phyloP scores from a whole-genome alignment of 192 early-diverging fungal species.

The Mortierella antarctica region DNA sequence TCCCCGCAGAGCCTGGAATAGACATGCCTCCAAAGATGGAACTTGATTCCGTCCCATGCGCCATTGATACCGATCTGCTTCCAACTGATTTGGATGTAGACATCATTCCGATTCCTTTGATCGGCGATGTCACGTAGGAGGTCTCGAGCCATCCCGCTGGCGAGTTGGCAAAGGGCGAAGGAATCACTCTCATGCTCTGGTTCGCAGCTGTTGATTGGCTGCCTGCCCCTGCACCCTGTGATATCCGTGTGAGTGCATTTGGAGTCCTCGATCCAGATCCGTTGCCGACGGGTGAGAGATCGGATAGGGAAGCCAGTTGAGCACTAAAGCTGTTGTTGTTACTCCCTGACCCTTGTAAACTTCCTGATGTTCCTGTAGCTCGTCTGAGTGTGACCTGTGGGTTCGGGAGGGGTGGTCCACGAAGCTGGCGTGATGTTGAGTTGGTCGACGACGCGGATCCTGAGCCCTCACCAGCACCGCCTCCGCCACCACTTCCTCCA shows the following conservation, averaged over 20 bases:
- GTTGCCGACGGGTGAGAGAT: conserved; percentile 21
- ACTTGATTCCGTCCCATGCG: background rate
- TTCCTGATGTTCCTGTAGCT: conserved; percentile 14
- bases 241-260: background rate
- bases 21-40: conserved; percentile 1
- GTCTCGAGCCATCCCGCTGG: conserved; percentile 32
- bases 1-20: background rate
- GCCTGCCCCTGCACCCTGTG: background rate
- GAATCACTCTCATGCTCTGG: conserved; percentile 29
- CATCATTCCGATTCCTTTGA: background rate
- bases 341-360: conserved; percentile 9
- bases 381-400: conserved; percentile 28
- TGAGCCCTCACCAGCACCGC: background rate
- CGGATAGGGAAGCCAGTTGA: conserved; percentile 12
- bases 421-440: conserved; percentile 19
- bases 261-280: conserved; percentile 18
- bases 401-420: conserved; percentile 27
- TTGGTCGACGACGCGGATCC: conserved; percentile 29
- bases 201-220: conserved; percentile 1
- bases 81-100: background rate
- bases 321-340: conserved; percentile 8
- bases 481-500: conserved; percentile 1
- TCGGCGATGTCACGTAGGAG: background rate
- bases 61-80: background rate
- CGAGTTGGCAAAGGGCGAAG: conserved; percentile 35